phyloP scores from a whole-genome alignment of 805 yeast genomes.

The Kuraishia ogatae region DNA sequence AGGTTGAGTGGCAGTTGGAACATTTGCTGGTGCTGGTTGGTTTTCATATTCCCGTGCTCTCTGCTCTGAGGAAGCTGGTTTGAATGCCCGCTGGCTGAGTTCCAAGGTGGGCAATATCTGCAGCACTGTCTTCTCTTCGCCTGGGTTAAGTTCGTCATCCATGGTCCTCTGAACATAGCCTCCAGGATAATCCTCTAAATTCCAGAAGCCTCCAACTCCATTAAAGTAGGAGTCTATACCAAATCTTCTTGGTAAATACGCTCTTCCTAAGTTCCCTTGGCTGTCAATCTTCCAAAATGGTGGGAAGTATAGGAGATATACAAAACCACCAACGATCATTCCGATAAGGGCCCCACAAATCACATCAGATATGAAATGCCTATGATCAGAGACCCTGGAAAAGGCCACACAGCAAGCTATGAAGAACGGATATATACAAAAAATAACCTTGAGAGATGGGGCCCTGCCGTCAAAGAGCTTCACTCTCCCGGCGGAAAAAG shows the following conservation, averaged over 20 bases:
- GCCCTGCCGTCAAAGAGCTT: slow-evolving; percentile 28
- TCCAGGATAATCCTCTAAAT: slow-evolving; percentile 21
- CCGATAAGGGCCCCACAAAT: slow-evolving; percentile 32
- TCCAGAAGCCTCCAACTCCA: slow-evolving; percentile 29
- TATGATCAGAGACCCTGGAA: slow-evolving; percentile 38
- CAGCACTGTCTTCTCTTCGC: slow-evolving; percentile 8
- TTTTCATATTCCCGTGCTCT: too few relatives aligned
- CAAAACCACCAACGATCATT: slow-evolving; percentile 18
- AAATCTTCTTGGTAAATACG: slow-evolving; percentile 34
- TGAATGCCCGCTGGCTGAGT: neutral
- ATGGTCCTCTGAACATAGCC: slow-evolving; percentile 13
- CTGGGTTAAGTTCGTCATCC: neutral
- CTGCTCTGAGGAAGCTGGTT: neutral
- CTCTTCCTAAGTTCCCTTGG: slow-evolving; percentile 24
- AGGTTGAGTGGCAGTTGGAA: too few relatives aligned
- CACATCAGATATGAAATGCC: slow-evolving; percentile 33
- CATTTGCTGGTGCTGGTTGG: too few relatives aligned
- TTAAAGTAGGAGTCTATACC: slow-evolving; percentile 14
- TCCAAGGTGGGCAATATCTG: neutral
- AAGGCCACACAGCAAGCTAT: slow-evolving; percentile 26
- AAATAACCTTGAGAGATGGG: slow-evolving; percentile 22
- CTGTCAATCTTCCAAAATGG: slow-evolving; percentile 15
- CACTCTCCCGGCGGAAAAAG: slow-evolving; percentile 25
- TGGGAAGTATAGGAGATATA: slow-evolving; percentile 35
- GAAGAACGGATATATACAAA: slow-evolving; percentile 25